These are phyloP conservation scores for Ramaria sp. DNA, from an alignment of 768 basidiomycete genomes.

Conservation along the genomic window DNA sequence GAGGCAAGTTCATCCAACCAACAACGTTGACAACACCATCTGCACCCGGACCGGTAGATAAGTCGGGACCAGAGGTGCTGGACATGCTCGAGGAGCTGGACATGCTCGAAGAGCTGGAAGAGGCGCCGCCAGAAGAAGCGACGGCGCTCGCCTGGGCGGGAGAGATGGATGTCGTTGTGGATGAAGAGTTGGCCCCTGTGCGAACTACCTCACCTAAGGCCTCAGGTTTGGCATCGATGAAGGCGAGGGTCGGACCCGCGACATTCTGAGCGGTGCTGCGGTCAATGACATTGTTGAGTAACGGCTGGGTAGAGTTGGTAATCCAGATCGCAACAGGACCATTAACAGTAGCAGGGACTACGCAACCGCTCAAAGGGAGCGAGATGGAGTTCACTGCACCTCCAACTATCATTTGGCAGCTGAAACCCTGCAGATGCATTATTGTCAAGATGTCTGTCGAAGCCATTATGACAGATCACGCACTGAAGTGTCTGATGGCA, in stretches of 20 bases:
- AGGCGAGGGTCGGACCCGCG: slow-evolving; percentile 61
- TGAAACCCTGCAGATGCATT: slow-evolving; percentile 30
- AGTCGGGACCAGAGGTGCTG: slow-evolving; percentile 23
- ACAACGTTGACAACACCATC: slow-evolving; percentile 34
- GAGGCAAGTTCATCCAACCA: slow-evolving; percentile 30
- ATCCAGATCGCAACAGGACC: slow-evolving; percentile 68
- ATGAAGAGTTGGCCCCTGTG: slow-evolving; percentile 14
- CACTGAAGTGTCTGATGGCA: slow-evolving; percentile 17
- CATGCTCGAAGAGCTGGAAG: background rate
- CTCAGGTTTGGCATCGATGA: slow-evolving; percentile 52
- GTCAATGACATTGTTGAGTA: slow-evolving; percentile 49
- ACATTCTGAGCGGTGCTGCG: slow-evolving; percentile 41
- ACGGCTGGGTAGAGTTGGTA: slow-evolving; percentile 50
- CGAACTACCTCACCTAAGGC: slow-evolving; percentile 37
- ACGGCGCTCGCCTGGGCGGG: slow-evolving; percentile 18
- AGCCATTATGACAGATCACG: background rate
- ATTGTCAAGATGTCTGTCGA: background rate
- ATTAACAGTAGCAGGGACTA: slow-evolving; percentile 55
- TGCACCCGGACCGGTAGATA: slow-evolving; percentile 28
- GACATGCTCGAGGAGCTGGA: background rate
- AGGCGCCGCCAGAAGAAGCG: slow-evolving; percentile 11
- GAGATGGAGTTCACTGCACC: slow-evolving; percentile 43
- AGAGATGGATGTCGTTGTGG: slow-evolving; percentile 13
- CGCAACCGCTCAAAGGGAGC: slow-evolving; percentile 48
- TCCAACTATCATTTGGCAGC: slow-evolving; percentile 71